Evolutionary conservation across 257 asterid species (phyloP).

Genomic region (Ehretia macrophylla): DNA sequence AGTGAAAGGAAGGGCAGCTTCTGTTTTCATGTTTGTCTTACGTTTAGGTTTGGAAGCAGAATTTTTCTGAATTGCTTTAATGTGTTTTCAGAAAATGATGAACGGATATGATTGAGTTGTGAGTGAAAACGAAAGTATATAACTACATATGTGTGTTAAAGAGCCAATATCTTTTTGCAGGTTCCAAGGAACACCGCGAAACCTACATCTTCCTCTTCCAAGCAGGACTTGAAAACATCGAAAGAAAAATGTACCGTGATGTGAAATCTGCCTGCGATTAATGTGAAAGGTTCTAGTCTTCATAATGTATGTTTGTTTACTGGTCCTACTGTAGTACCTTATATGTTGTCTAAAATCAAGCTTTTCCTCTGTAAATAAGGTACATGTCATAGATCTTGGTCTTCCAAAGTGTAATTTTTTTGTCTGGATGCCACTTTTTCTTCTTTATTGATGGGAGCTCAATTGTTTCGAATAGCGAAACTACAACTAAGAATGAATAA

Average conservation of each 20-base stretch:
- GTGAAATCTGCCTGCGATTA: constrained; percentile 27
- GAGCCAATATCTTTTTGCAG: constrained; percentile 31
- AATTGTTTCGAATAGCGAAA: too few relatives aligned
- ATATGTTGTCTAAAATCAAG: neutral
- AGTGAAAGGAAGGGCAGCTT: too few relatives aligned
- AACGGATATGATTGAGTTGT: neutral
- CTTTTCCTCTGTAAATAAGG: constrained; percentile 1
- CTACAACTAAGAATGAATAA: too few relatives aligned
- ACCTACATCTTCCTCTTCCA: constrained; percentile 40
- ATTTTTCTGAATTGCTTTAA: neutral
- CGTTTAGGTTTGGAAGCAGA: neutral
- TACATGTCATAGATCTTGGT: neutral
- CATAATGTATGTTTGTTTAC: neutral
- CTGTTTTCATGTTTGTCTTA: neutral
- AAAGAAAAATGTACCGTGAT: constrained; percentile 71
- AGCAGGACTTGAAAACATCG: constrained; percentile 57
- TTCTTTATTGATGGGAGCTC: too few relatives aligned
- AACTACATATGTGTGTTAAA: neutral
- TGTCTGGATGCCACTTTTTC: too few relatives aligned
- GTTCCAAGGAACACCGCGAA: constrained; percentile 49
- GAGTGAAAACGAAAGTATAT: too few relatives aligned
- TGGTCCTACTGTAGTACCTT: neutral
- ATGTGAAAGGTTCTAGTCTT: neutral
- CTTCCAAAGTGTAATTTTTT: neutral
- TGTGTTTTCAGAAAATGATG: too few relatives aligned